Conservation (phyloP, 2,329 filamentous ascomycete genomes). For the Penicillium sp. region DNA sequence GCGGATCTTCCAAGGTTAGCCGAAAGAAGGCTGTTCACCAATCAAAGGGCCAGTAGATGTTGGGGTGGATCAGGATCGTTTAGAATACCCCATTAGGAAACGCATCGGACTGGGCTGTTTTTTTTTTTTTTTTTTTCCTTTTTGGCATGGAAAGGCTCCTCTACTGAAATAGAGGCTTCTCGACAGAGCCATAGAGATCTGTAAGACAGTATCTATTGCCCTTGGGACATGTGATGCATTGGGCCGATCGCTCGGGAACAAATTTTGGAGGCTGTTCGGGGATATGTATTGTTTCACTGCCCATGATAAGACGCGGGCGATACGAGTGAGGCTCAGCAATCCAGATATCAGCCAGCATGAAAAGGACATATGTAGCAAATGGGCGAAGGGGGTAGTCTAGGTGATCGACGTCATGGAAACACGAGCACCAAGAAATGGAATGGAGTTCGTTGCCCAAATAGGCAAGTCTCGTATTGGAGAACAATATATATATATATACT, state of each 20-base stretch:
- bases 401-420: neutral
- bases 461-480: conserved; percentile 21
- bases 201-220: too few species aligned
- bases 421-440: conserved; percentile 1
- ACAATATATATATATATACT: neutral
- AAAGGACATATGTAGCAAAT: neutral
- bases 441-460: conserved; percentile 6
- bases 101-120: neutral
- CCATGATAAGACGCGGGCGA: neutral
- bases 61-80: neutral
- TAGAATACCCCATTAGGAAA: neutral
- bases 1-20: too few species aligned
- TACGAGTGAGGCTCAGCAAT: conserved; percentile 1
- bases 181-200: too few species aligned
- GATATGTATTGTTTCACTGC: neutral
- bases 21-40: neutral
- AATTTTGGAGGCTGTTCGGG: neutral
- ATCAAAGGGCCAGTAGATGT: neutral
- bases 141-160: too few species aligned
- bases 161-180: too few species aligned
- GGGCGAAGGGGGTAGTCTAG: too few species aligned
- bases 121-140: too few species aligned
- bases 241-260: neutral
- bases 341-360: neutral
- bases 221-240: neutral